These are phyloP conservation scores for Coelastrella sp. DNA, from an alignment of 139 green algal genomes.

Conservation along the genomic window DNA sequence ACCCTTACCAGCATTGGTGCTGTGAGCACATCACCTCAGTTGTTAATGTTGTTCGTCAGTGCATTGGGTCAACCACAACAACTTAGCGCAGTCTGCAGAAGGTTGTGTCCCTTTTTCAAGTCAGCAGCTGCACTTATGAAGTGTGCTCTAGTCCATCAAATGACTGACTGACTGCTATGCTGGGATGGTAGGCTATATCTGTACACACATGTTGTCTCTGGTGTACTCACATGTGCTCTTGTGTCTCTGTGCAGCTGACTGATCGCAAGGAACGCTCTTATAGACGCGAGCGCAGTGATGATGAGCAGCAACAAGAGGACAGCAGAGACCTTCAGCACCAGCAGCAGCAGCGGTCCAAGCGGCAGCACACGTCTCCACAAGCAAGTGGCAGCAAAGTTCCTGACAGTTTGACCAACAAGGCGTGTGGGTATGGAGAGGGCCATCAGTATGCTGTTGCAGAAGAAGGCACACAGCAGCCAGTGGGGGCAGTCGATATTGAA, in stretches of 20 bases:
- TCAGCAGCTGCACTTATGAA: too few relatives aligned
- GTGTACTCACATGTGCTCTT: too few relatives aligned
- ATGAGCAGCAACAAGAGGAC: background rate
- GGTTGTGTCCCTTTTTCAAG: too few relatives aligned
- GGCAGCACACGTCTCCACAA: background rate
- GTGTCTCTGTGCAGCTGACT: constrained; percentile 43
- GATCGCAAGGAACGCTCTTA: constrained; percentile 60
- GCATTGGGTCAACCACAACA: too few relatives aligned
- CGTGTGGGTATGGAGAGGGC: background rate
- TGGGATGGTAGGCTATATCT: too few relatives aligned
- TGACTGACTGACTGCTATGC: too few relatives aligned
- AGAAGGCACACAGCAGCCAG: constrained; percentile 1
- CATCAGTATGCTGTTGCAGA: constrained; percentile 13
- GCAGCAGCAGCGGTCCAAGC: constrained; percentile 26
- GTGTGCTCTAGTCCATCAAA: too few relatives aligned
- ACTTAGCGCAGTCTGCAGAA: too few relatives aligned
- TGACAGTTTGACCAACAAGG: background rate
- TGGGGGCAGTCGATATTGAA: background rate
- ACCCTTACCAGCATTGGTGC: too few relatives aligned
- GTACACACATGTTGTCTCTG: too few relatives aligned
- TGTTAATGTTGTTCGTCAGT: too few relatives aligned
- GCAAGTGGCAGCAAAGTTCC: background rate
- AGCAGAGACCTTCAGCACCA: background rate
- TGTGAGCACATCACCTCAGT: too few relatives aligned
- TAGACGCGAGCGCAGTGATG: background rate